Evolutionary conservation across 2,329 filamentous ascomycete species (phyloP), one percentile per base, ranked within the genome.

Genomic region (Colletotrichum plurivorum): DNA sequence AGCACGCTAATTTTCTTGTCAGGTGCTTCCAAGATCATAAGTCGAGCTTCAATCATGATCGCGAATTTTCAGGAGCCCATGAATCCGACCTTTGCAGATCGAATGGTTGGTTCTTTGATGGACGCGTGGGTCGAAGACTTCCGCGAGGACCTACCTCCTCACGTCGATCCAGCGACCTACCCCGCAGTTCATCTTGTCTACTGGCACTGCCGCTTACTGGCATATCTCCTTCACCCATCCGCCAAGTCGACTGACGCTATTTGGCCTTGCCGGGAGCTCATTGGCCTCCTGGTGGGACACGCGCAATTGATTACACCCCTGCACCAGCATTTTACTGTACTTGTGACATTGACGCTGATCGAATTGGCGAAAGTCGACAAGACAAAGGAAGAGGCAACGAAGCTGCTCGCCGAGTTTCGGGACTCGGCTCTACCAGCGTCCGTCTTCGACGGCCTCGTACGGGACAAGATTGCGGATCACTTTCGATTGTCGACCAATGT

Each of bases 201-300:
- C 78, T 93, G 92, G 87, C 90, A 93, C 76, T 85, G 88, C 72
- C 88, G 90, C 70, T 83, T 93, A 9, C 82, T 94, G 18, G 84
- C 89, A 10, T 88, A 90, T 59, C 84, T 93, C 2, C 82, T 90
- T 62, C 87, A 86, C 45, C 85, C 88, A 1, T 84, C 84, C 12
- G 83, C 86, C 1, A 86, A 87, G 48, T 83, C 88, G 0, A 80
- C 83, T 2, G 87, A 92, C 67, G 83, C 91, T 16, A 79, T 92
- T 20, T 89, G 87, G 77, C 86, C 89, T 6, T 88, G 88, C 27
- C 84, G 85, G 69, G 86, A 90, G 73, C 84, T 90, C 5, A 84
- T 87, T 46, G 82, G 82, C n/a, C 83, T 92, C 57, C 81, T 93
- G 39, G 84, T 87, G 7, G 81, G 82, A 36, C 87, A 88, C 48